These are phyloP conservation scores for Sporothrix euskadiensis DNA, from an alignment of 2,329 filamentous ascomycete genomes.

Conservation along the genomic window DNA sequence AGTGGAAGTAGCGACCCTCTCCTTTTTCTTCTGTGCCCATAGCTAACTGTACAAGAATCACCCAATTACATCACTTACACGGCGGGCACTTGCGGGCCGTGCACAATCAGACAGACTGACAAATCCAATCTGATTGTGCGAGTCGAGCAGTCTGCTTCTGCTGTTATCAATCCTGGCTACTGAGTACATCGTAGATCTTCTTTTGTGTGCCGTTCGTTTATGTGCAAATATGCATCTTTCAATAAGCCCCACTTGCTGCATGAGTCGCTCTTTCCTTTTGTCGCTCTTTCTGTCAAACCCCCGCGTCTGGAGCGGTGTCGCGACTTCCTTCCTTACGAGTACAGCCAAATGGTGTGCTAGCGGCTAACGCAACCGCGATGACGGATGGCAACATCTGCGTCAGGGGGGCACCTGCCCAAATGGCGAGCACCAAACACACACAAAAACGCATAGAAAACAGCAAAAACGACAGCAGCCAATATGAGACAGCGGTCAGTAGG, in stretches of 20 bases:
- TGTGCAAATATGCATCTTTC: not conserved
- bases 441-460: not conserved
- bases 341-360: slow-evolving; percentile 2
- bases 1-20: not conserved
- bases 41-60: not conserved
- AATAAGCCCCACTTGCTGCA: not conserved
- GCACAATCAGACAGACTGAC: not conserved
- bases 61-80: not conserved
- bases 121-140: not conserved
- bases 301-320: not conserved
- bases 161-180: not conserved
- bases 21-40: not conserved
- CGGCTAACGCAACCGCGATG: slow-evolving; percentile 16
- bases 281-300: not conserved
- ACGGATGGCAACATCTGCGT: slow-evolving; percentile 23
- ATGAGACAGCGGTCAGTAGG: slow-evolving; percentile 10
- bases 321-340: not conserved
- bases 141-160: not conserved
- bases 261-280: not conserved
- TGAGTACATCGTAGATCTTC: not conserved
- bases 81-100: not conserved
- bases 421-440: not conserved
- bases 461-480: not conserved
- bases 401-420: not conserved
- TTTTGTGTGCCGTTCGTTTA: not conserved